Percentiles rank a stretch among this genome's conserved stretches.
These are phyloP conservation scores for Calocera cornea DNA, from an alignment of 768 basidiomycete species.

Conservation along the genomic window DNA sequence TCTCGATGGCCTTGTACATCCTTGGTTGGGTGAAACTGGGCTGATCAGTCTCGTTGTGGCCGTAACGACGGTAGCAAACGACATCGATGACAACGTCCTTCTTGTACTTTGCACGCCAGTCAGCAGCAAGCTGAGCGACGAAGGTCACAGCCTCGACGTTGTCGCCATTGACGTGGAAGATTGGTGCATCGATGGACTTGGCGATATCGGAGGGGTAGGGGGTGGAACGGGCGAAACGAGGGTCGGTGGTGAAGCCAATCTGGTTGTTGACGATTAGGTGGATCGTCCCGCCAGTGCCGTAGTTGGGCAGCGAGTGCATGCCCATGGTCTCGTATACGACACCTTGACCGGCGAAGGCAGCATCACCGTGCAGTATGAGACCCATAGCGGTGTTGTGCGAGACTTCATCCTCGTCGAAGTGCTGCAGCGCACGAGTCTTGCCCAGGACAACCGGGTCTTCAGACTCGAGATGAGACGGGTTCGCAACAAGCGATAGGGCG, in stretches of 20 bases:
- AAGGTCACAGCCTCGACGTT: slow-evolving; percentile 97
- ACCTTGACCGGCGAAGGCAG: slow-evolving; percentile 96
- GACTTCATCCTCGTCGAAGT: slow-evolving; percentile 77
- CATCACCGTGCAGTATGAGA: slow-evolving; percentile 92
- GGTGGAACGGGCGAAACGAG: slow-evolving; percentile 91
- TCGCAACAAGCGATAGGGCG: slow-evolving; percentile 91
- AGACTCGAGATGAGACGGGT: slow-evolving; percentile 95
- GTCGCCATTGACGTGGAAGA: slow-evolving; percentile 99
- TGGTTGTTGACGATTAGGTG: slow-evolving; percentile 99
- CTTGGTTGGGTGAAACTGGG: slow-evolving; percentile 96
- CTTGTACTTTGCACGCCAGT: slow-evolving; percentile 96
- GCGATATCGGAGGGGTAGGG: slow-evolving; percentile 97
- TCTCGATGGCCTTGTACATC: slow-evolving; percentile 95
- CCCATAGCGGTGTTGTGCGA: slow-evolving; percentile 80
- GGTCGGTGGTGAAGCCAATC: slow-evolving; percentile 98
- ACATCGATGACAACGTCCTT: slow-evolving; percentile 98
- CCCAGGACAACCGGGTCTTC: slow-evolving; percentile 97
- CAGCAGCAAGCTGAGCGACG: slow-evolving; percentile 93
- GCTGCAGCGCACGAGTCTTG: slow-evolving; percentile 94
- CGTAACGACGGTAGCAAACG: slow-evolving; percentile 95
- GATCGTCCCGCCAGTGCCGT: slow-evolving; percentile 95
- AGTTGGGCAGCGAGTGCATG: slow-evolving; percentile 85
- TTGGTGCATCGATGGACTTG: slow-evolving; percentile 94
- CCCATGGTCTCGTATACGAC: slow-evolving; percentile 99
- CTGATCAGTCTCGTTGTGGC: slow-evolving; percentile 99